Percentiles rank a stretch among this genome's conserved stretches.
Evolutionary conservation across 768 basidiomycete genomes (phyloP).

Genomic region (Mycena galopus): DNA sequence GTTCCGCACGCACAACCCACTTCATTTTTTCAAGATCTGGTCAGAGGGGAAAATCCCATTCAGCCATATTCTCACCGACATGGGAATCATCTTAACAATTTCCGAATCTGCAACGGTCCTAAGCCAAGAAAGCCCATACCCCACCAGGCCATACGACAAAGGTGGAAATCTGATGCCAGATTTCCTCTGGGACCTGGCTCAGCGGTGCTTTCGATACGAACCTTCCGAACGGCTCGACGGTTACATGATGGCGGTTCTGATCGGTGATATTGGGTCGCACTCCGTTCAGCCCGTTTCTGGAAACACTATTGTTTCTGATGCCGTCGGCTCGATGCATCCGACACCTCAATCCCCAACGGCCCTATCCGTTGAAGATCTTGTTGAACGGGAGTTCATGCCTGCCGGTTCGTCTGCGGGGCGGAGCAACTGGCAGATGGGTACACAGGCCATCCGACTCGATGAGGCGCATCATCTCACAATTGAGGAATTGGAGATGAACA

Average conservation of each 20-base stretch:
- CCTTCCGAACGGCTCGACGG: background rate
- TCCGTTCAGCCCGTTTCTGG: background rate
- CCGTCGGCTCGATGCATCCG: background rate
- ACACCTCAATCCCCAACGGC: background rate
- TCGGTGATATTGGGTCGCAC: background rate
- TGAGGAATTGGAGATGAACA: background rate
- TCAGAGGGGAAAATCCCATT: background rate
- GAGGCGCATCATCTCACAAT: background rate
- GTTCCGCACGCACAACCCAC: background rate
- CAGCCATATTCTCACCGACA: conserved; percentile 1
- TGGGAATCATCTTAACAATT: background rate
- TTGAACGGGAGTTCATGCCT: background rate
- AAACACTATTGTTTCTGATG: background rate
- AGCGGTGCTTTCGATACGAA: background rate
- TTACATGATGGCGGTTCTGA: background rate
- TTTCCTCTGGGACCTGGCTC: background rate
- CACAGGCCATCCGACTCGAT: background rate
- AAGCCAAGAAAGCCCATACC: background rate
- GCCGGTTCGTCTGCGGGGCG: background rate
- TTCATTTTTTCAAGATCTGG: background rate
- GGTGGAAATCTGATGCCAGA: background rate
- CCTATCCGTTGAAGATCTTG: background rate
- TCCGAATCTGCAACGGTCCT: background rate
- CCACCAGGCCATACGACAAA: background rate
- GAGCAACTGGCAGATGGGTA: background rate